These are phyloP conservation scores for Trichosporon coremiiforme DNA, from an alignment of 1,284 basidiomycete genomes.

Conservation along the genomic window DNA sequence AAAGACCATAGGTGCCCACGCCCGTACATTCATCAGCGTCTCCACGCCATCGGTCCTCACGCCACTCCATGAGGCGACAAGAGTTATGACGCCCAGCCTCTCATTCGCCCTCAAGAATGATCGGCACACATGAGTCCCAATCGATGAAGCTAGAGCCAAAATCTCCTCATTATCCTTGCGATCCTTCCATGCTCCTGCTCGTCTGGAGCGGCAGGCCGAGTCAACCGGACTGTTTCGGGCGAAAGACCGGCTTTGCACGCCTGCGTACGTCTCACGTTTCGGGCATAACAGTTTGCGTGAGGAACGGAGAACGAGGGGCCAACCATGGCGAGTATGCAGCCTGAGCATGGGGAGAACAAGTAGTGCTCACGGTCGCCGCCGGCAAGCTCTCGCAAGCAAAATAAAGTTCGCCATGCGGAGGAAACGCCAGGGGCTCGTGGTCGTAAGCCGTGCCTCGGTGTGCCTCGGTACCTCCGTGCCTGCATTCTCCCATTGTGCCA, in stretches of 20 bases:
- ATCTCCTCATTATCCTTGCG: not conserved
- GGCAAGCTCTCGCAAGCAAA: conserved; percentile 6
- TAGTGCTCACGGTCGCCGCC: too few species aligned
- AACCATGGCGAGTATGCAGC: too few species aligned
- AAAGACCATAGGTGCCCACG: not conserved
- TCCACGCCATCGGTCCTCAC: not conserved
- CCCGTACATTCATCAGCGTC: not conserved
- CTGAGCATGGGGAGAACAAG: too few species aligned
- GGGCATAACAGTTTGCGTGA: too few species aligned
- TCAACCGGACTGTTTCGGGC: too few species aligned
- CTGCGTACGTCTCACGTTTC: too few species aligned
- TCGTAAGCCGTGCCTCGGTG: not conserved
- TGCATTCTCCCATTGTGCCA: conserved; percentile 1
- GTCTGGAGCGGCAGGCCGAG: too few species aligned
- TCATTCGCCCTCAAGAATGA: not conserved
- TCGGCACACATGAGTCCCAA: not conserved
- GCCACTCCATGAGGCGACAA: too few species aligned
- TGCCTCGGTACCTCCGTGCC: not conserved
- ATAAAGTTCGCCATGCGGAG: conserved; percentile 9
- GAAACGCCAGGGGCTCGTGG: not conserved
- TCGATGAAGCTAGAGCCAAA: not conserved
- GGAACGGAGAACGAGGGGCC: too few species aligned
- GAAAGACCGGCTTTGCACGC: too few species aligned
- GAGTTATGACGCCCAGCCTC: not conserved
- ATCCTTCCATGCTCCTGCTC: not conserved